Conservation (phyloP, 2,329 filamentous ascomycete genomes). For the Monilinia fructicola region DNA sequence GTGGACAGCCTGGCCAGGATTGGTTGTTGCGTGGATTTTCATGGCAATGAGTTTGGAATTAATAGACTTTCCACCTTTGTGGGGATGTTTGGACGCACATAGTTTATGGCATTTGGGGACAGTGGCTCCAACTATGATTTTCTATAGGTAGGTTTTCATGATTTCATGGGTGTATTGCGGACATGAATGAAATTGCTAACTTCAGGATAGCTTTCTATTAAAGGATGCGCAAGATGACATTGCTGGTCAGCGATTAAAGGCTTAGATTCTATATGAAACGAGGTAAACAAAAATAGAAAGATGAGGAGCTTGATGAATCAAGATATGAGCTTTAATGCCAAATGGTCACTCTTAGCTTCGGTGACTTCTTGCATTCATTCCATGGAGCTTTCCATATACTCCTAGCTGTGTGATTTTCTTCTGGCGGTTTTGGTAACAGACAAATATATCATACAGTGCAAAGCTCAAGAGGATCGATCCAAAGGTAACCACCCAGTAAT, state of each 20-base stretch:
- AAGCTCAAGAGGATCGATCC: too few relatives aligned
- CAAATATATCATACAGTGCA: too few relatives aligned
- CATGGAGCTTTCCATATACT: background rate
- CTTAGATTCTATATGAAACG: conserved; percentile 44
- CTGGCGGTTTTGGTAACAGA: too few relatives aligned
- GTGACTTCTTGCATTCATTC: background rate
- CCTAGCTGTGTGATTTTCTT: background rate
- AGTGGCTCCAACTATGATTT: conserved; percentile 81
- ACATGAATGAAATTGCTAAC: conserved; percentile 22
- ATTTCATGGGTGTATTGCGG: background rate
- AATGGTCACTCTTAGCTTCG: background rate
- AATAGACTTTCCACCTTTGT: conserved; percentile 85
- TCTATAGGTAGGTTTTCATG: conserved; percentile 77
- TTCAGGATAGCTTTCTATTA: conserved; percentile 68
- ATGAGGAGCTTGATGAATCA: background rate
- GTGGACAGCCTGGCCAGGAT: conserved; percentile 87
- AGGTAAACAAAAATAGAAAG: background rate
- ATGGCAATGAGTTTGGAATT: conserved; percentile 94
- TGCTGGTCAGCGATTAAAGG: conserved; percentile 69
- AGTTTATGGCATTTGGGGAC: conserved; percentile 95
- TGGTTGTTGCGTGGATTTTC: conserved; percentile 89
- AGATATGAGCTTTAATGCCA: background rate
- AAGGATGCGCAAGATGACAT: conserved; percentile 84
- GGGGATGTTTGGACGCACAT: conserved; percentile 85
- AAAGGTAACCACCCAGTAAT: too few relatives aligned